These are phyloP conservation scores for Vigna nakashimae DNA, from an alignment of 306 rosid species.

Conservation along the genomic window DNA sequence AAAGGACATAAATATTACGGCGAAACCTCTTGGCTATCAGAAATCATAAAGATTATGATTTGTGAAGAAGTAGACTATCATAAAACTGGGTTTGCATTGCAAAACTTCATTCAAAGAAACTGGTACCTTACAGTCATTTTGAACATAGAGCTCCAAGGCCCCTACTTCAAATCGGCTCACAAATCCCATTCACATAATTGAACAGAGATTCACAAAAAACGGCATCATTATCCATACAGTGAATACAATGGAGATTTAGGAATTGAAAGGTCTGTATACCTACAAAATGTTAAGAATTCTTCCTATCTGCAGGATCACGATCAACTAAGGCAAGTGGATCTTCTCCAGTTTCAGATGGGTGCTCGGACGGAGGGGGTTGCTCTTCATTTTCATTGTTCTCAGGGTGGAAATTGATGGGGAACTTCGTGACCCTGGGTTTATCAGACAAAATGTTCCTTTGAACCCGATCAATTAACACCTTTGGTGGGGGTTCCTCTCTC, in stretches of 20 bases:
- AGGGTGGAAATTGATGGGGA: constrained; percentile 75
- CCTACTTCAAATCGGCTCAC: constrained; percentile 39
- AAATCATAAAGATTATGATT: constrained; percentile 11
- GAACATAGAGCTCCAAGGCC: constrained; percentile 32
- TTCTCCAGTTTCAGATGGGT: constrained; percentile 54
- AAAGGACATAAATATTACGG: constrained; percentile 1
- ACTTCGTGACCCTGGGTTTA: constrained; percentile 93
- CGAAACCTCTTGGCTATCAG: constrained; percentile 8
- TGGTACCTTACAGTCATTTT: constrained; percentile 36
- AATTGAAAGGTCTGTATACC: constrained; percentile 46
- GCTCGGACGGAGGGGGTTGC: constrained; percentile 56
- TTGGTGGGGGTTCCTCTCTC: constrained; percentile 90
- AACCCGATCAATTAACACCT: constrained; percentile 74
- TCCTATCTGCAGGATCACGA: constrained; percentile 51
- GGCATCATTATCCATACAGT: constrained; percentile 43
- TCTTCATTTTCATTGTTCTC: constrained; percentile 65
- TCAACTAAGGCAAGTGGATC: constrained; percentile 47
- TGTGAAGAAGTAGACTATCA: neutral
- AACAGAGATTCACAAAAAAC: constrained; percentile 37
- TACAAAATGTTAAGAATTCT: constrained; percentile 48
- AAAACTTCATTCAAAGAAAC: constrained; percentile 38
- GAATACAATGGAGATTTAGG: constrained; percentile 36
- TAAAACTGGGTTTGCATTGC: constrained; percentile 38
- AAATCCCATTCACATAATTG: constrained; percentile 38
- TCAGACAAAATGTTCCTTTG: constrained; percentile 91